Conservation (phyloP, 345 rosid species). For the Pelargonium nanum region DNA sequence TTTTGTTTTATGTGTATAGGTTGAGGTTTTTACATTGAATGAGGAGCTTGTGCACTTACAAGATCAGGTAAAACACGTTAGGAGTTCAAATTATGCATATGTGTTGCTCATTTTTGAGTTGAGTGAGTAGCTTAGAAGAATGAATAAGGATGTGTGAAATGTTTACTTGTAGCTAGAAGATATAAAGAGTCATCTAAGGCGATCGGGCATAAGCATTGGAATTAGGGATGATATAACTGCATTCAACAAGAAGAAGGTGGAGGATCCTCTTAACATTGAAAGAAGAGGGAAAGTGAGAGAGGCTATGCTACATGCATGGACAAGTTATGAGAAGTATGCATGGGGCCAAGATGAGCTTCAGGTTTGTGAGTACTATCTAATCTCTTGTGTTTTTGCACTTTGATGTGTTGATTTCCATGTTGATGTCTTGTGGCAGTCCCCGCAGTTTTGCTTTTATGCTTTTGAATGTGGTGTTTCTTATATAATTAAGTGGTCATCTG, state of each 20-base stretch:
- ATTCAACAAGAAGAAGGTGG: constrained; percentile 6
- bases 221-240: not conserved
- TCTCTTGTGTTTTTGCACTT: not conserved
- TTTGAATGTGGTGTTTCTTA: not conserved
- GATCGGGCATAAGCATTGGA: constrained; percentile 7
- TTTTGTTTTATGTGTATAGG: constrained; percentile 5
- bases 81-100: not conserved
- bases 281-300: constrained; percentile 37
- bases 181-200: not conserved
- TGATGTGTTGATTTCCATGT: too few relatives aligned
- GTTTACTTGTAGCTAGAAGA: constrained; percentile 10
- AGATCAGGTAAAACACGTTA: constrained; percentile 9
- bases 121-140: not conserved
- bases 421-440: too few relatives aligned
- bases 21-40: constrained; percentile 16
- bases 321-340: constrained; percentile 39
- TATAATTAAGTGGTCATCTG: not conserved
- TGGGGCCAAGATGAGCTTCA: constrained; percentile 48
- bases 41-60: constrained; percentile 17
- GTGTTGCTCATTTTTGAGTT: not conserved
- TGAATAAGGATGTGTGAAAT: not conserved
- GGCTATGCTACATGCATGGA: constrained; percentile 46
- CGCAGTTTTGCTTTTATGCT: not conserved
- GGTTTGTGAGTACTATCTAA: constrained; percentile 12
- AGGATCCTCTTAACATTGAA: constrained; percentile 18